phyloP scores from a whole-genome alignment of 2,329 filamentous ascomycete species.

The Pseudopithomyces maydicus region DNA sequence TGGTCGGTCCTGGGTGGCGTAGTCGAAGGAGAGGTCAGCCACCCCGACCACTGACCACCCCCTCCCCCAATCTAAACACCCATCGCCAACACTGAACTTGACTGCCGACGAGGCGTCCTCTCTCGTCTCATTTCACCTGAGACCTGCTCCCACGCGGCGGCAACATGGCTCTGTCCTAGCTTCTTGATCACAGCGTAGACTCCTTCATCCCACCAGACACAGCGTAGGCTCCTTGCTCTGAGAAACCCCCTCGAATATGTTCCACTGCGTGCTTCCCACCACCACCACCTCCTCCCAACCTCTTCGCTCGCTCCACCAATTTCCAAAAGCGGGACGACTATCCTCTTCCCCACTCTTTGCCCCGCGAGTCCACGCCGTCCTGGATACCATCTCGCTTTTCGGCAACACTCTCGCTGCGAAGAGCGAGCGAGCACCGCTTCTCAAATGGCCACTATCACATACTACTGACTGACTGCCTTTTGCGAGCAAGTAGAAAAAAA shows the following conservation, averaged over 20 bases:
- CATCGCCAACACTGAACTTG: neutral
- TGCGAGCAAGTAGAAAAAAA: no score
- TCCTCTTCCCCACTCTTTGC: slow-evolving; percentile 20
- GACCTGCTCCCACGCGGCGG: no score
- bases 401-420: neutral
- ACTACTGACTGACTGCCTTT: no score
- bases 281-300: slow-evolving; percentile 18
- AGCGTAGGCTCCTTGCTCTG: slow-evolving; percentile 27
- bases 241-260: slow-evolving; percentile 31
- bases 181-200: no score
- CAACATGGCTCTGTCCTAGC: no score
- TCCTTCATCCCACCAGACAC: slow-evolving; percentile 23
- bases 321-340: slow-evolving; percentile 21
- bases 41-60: neutral
- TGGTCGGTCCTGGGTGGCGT: no score
- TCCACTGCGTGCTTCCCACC: slow-evolving; percentile 19
- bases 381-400: slow-evolving; percentile 6
- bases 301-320: slow-evolving; percentile 24
- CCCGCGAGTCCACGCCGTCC: slow-evolving; percentile 13
- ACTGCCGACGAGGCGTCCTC: neutral
- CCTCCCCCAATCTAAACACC: neutral
- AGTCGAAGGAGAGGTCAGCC: no score
- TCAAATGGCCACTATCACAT: no score
- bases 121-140: no score
- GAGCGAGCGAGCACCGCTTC: neutral